Conservation (phyloP, 2,329 filamentous ascomycete genomes). For the Sphaerulina vaccinii region DNA sequence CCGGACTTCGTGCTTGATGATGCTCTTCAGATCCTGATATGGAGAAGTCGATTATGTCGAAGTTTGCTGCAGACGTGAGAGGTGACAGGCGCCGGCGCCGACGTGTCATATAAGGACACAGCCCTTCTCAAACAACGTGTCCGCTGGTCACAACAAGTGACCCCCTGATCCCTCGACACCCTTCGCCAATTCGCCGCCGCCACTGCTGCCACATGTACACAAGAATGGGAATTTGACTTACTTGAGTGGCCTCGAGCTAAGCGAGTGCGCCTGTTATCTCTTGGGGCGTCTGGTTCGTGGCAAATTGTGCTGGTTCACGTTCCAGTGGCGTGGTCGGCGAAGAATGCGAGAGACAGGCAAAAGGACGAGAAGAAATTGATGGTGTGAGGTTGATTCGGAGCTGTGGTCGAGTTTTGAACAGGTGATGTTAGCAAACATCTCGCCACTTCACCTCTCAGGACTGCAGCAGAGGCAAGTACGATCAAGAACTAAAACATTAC, state of each 20-base stretch:
- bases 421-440: no score
- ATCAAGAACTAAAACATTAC: not conserved
- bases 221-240: not conserved
- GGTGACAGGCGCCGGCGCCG: not conserved
- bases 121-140: constrained; percentile 2
- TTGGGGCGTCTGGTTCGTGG: not conserved
- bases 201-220: no score
- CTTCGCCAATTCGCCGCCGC: not conserved
- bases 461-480: no score
- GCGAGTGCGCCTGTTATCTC: not conserved
- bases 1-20: not conserved
- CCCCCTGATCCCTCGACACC: not conserved
- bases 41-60: no score
- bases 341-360: not conserved
- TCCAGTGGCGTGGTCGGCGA: not conserved
- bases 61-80: not conserved
- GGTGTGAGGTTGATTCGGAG: no score
- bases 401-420: no score
- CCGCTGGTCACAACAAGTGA: constrained; percentile 5
- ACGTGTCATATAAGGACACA: not conserved
- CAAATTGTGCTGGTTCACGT: not conserved
- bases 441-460: no score
- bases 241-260: not conserved
- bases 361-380: not conserved
- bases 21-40: no score